Evolutionary conservation across 1,139 yeast genomes (phyloP).

Genomic region (Saccharomyces pastorianus): DNA sequence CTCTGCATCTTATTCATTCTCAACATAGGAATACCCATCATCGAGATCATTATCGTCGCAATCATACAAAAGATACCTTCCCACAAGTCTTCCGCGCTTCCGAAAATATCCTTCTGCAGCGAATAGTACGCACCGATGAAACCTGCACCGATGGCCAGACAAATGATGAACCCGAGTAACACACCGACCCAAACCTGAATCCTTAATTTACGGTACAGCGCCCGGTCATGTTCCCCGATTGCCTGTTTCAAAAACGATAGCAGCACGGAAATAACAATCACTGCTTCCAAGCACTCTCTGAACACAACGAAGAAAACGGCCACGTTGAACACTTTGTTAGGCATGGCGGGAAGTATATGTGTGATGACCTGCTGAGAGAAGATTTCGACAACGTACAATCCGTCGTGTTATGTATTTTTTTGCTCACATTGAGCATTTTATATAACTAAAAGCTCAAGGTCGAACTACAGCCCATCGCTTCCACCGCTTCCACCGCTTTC

Average conservation of each 20-base stretch:
- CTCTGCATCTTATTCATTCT: slow-evolving; percentile 79
- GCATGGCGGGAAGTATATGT: slow-evolving; percentile 3
- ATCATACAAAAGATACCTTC: slow-evolving; percentile 81
- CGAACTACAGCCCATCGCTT: not conserved
- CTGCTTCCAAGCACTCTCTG: slow-evolving; percentile 82
- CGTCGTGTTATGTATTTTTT: not conserved
- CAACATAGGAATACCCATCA: slow-evolving; percentile 83
- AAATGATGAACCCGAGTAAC: slow-evolving; percentile 57
- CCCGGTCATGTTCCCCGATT: slow-evolving; percentile 30
- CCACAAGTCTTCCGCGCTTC: slow-evolving; percentile 80
- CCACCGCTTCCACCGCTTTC: not conserved
- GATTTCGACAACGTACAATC: not conserved
- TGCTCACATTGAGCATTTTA: not conserved
- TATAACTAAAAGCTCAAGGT: not conserved
- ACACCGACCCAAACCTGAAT: slow-evolving; percentile 86
- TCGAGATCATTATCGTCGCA: slow-evolving; percentile 72
- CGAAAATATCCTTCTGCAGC: slow-evolving; percentile 73
- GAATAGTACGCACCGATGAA: slow-evolving; percentile 71
- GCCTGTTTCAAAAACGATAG: slow-evolving; percentile 70
- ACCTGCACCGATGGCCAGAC: slow-evolving; percentile 65
- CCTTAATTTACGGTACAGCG: slow-evolving; percentile 37
- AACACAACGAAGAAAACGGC: slow-evolving; percentile 76
- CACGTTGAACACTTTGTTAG: slow-evolving; percentile 35
- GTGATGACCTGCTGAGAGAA: not conserved
- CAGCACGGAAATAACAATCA: slow-evolving; percentile 75